Evolutionary conservation across 2,329 filamentous ascomycete genomes (phyloP).

Genomic region (Scortechinia acanthostroma): DNA sequence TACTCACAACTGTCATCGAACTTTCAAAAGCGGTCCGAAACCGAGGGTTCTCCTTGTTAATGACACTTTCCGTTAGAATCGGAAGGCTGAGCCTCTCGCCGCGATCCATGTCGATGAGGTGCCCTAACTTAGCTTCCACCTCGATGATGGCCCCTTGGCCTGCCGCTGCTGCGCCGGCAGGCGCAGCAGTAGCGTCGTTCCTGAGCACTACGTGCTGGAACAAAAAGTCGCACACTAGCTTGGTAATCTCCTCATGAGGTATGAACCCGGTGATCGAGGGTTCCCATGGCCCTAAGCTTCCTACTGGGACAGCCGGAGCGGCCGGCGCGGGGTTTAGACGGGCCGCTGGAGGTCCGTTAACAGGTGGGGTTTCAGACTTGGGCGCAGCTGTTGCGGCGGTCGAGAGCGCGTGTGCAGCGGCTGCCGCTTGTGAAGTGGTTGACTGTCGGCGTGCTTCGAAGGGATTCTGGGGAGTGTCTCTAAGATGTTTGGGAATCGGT

Average conservation of each 20-base stretch:
- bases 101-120: conserved; percentile 67
- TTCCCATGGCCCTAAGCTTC: conserved; percentile 49
- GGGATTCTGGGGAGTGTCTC: background rate
- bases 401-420: too few relatives aligned
- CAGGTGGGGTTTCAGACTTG: background rate
- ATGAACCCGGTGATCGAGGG: conserved; percentile 62
- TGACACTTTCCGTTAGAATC: conserved; percentile 64
- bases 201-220: conserved; percentile 65
- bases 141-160: conserved; percentile 57
- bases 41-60: conserved; percentile 41
- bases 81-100: conserved; percentile 62
- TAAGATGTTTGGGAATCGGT: background rate
- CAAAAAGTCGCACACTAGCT: conserved; percentile 73
- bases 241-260: conserved; percentile 70
- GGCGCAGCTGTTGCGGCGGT: too few relatives aligned
- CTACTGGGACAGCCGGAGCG: conserved; percentile 1
- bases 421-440: too few relatives aligned
- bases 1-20: conserved; percentile 77
- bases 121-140: conserved; percentile 88
- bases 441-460: background rate
- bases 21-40: conserved; percentile 67
- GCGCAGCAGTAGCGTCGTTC: conserved; percentile 40
- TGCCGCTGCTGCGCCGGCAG: background rate
- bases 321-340: background rate
- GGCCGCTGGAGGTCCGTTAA: background rate